Evolutionary conservation across 2,329 filamentous ascomycete species (phyloP), one percentile per base, ranked within the genome.

Genomic region (Celoporthe dispersa): DNA sequence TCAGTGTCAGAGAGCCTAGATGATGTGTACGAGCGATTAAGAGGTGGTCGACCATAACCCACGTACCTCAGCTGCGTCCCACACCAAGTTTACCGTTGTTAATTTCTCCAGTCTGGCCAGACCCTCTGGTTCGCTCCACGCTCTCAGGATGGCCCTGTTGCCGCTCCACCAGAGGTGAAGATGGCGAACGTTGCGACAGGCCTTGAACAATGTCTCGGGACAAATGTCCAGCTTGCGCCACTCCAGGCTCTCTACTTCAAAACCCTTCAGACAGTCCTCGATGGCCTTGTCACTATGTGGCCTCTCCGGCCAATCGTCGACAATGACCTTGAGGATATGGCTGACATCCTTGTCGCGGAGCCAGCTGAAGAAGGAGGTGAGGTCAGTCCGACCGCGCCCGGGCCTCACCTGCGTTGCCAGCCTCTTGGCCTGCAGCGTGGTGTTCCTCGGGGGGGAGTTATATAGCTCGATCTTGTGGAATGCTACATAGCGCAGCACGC

Each of bases 91-190:
- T 7, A 67, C 19, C 31, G 6, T 48, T 14, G 25, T 48, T 7
- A 67, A 28, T 4, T 67, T 39, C 41, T 60, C 37, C 51, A 67
- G 35, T n/a, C 9, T 33, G 12, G 31, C n/a, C 14, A 67, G 39
- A 4, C 66, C 66, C 6, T 62, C 66, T 33, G n/a, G 1, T 11
- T 59, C 53, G 19, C 53, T 62, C 66, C 66, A 67, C 4, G 28
- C 66, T 35, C 53, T 25, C 12, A 67, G 39, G 16, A 62, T 48
- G 25, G 66, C 55, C 16, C 37, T 67, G 7, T 61, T 67, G 25
- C 66, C 66, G 60, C 55, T 61, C 66, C 66, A 67, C 16, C 35
- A 62, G 22, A 67, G 44, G 22, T 61, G 55, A 5, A 67, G 28
- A 8, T 48, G 7, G 25, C 55, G 53, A 14, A 60, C 37, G 12